Evolutionary conservation across 2,329 filamentous ascomycete genomes (phyloP).

Genomic region (Venturia pyrina): DNA sequence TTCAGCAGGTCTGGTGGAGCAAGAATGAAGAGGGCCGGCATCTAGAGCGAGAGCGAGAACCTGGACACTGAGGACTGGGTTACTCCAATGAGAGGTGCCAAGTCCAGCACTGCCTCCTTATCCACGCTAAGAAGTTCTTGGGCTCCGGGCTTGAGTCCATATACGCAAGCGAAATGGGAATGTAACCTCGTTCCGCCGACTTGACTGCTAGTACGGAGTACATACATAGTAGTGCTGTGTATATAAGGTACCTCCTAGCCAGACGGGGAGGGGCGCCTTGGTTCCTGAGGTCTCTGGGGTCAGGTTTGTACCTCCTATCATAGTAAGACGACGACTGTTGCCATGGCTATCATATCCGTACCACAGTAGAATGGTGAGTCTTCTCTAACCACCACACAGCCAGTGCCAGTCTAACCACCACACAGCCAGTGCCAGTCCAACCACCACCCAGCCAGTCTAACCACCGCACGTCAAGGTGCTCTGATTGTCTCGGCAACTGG

Average conservation of each 20-base stretch:
- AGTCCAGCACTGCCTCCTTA: conserved; percentile 3
- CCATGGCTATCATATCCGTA: no score
- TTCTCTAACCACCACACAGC: no score
- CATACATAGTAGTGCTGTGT: no score
- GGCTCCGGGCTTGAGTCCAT: not conserved
- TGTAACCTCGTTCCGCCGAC: not conserved
- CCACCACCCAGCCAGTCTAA: no score
- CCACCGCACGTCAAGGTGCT: no score
- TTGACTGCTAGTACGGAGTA: not conserved
- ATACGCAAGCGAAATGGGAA: not conserved
- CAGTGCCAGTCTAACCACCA: no score
- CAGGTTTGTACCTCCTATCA: no score
- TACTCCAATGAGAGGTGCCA: not conserved
- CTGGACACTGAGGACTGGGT: not conserved
- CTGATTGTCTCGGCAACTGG: no score
- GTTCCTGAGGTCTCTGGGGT: not conserved
- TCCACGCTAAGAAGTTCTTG: not conserved
- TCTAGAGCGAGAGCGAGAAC: not conserved
- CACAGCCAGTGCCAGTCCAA: no score
- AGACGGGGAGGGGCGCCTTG: not conserved
- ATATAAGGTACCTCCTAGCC: no score
- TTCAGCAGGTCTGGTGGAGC: not conserved
- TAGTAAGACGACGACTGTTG: no score
- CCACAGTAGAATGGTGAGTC: no score
- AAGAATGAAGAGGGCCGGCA: not conserved